Conservation (phyloP, 495 filamentous ascomycete genomes). For the Penicillium pulvis region DNA sequence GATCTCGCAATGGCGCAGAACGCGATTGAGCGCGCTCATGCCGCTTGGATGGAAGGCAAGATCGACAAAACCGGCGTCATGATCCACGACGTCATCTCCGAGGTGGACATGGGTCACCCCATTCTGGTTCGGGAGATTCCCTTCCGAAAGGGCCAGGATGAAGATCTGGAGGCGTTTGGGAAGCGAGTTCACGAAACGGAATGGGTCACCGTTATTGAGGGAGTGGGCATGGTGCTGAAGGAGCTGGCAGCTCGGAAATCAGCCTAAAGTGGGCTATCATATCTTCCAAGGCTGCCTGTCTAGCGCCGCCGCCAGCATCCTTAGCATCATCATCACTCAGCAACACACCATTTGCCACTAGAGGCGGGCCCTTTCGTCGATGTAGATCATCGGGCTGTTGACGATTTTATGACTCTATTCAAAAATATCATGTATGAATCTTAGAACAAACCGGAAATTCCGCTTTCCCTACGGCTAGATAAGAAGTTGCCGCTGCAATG, state of each 20-base stretch:
- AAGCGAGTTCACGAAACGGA: constrained; percentile 70
- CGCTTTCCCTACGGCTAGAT: not conserved
- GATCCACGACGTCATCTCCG: constrained; percentile 84
- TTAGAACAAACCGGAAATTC: constrained; percentile 8
- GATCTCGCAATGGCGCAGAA: constrained; percentile 28
- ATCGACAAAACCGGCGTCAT: constrained; percentile 87
- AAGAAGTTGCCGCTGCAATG: not conserved
- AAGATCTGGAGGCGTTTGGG: constrained; percentile 66
- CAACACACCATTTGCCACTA: not conserved
- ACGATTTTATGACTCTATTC: constrained; percentile 31
- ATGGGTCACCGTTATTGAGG: constrained; percentile 70
- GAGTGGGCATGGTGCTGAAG: constrained; percentile 59
- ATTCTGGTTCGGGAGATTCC: constrained; percentile 73
- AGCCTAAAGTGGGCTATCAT: constrained; percentile 10
- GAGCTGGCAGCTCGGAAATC: constrained; percentile 39
- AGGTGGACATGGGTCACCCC: constrained; percentile 80
- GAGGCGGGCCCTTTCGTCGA: constrained; percentile 1
- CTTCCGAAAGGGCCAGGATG: constrained; percentile 61
- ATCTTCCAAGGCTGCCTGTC: not conserved
- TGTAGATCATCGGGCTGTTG: constrained; percentile 18
- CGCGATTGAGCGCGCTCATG: constrained; percentile 78
- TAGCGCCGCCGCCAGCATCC: not conserved
- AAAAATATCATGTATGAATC: constrained; percentile 25
- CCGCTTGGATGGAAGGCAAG: constrained; percentile 70
- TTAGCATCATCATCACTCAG: not conserved